These are phyloP conservation scores for Hordeum marinum DNA, from an alignment of 176 grass and related monocot species.

Conservation along the genomic window DNA sequence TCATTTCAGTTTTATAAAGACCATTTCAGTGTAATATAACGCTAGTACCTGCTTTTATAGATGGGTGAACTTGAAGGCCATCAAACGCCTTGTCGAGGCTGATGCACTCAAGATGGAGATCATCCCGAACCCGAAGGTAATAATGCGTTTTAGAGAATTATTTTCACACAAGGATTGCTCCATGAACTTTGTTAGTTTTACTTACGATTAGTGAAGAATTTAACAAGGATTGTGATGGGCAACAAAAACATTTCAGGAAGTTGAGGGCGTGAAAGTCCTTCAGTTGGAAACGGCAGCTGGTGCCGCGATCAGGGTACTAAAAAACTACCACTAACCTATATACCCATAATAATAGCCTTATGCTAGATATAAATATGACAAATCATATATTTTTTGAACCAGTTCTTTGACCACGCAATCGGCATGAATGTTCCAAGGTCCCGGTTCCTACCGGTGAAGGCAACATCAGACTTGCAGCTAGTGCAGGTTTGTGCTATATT, in stretches of 20 bases:
- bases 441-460: slow-evolving; percentile 82
- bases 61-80: slow-evolving; percentile 93
- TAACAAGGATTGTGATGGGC: neutral
- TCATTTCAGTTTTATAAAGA: neutral
- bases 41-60: slow-evolving; percentile 22
- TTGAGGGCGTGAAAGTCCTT: slow-evolving; percentile 82
- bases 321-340: neutral
- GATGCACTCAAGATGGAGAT: slow-evolving; percentile 99
- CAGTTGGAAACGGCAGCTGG: slow-evolving; percentile 93
- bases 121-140: slow-evolving; percentile 94
- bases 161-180: neutral
- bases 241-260: slow-evolving; percentile 59
- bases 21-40: neutral
- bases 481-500: slow-evolving; percentile 54
- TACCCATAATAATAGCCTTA: neutral
- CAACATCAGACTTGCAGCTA: slow-evolving; percentile 86
- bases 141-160: neutral
- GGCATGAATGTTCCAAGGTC: slow-evolving; percentile 87
- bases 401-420: slow-evolving; percentile 91
- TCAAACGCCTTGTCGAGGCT: slow-evolving; percentile 81
- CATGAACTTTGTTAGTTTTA: neutral
- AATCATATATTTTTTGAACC: slow-evolving; percentile 10
- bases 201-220: neutral
- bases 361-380: slow-evolving; percentile 5
- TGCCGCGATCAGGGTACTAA: slow-evolving; percentile 80